Evolutionary conservation across 495 filamentous ascomycete genomes (phyloP).

Genomic region (Aspergillus sparsus): DNA sequence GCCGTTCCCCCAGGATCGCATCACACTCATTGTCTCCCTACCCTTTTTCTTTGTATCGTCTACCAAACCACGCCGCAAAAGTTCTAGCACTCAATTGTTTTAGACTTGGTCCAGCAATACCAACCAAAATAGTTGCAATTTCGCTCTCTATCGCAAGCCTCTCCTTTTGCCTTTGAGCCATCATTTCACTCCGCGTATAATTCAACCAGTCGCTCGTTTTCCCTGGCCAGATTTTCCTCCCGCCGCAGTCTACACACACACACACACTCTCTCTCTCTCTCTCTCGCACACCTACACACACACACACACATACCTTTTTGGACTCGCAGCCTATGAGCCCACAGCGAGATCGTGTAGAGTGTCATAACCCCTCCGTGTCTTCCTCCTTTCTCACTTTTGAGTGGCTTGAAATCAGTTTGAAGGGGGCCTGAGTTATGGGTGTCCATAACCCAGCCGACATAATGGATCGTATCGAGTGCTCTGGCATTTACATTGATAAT

Average conservation of each 20-base stretch:
- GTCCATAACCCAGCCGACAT: constrained; percentile 31
- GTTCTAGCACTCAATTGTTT: constrained; percentile 15
- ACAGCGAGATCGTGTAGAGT: constrained; percentile 17
- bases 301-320: not conserved
- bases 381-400: constrained; percentile 11
- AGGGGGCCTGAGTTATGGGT: constrained; percentile 16
- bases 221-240: constrained; percentile 6
- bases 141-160: constrained; percentile 8
- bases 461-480: constrained; percentile 72
- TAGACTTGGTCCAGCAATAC: constrained; percentile 19
- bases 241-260: not conserved
- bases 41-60: constrained; percentile 19
- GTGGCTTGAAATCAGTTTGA: constrained; percentile 22
- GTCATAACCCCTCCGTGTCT: constrained; percentile 15
- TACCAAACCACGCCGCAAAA: constrained; percentile 16
- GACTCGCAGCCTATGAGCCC: constrained; percentile 25
- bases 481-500: constrained; percentile 83
- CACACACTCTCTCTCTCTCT: too few relatives aligned
- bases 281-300: too few relatives aligned
- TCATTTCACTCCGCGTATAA: constrained; percentile 5
- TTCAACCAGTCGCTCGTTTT: constrained; percentile 23
- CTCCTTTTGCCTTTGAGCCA: constrained; percentile 11
- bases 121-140: constrained; percentile 7
- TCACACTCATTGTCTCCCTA: constrained; percentile 5
- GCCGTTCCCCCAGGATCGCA: constrained; percentile 17